A percentile compares a stretch with the other conserved stretches of the same genome.
phyloP scores from a whole-genome alignment of 2,329 filamentous ascomycete genomes.

The Bretziella fagacearum region DNA sequence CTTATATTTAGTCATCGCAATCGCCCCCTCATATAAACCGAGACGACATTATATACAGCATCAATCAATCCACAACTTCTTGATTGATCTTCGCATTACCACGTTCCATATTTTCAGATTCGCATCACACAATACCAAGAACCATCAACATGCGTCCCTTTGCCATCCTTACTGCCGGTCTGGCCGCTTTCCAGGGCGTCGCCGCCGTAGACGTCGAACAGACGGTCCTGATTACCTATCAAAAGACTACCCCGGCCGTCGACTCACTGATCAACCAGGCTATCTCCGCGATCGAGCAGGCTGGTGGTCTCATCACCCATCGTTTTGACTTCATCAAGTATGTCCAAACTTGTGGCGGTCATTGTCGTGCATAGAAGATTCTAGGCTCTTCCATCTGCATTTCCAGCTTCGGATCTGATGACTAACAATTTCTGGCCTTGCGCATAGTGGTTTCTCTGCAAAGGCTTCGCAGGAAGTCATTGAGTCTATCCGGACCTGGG shows the following conservation, averaged over 20 bases:
- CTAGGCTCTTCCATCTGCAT: too few species aligned
- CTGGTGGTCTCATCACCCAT: constrained; percentile 65
- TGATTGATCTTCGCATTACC: constrained; percentile 1
- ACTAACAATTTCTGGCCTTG: background rate
- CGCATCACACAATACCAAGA: background rate
- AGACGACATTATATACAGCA: too few species aligned
- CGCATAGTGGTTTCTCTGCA: constrained; percentile 60
- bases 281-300: constrained; percentile 50
- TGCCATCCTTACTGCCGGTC: constrained; percentile 33
- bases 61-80: background rate
- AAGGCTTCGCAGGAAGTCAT: constrained; percentile 54
- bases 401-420: background rate
- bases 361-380: too few species aligned
- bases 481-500: constrained; percentile 46
- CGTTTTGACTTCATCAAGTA: constrained; percentile 54
- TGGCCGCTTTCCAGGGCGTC: constrained; percentile 41
- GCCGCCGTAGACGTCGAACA: constrained; percentile 50
- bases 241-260: constrained; percentile 46
- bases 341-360: constrained; percentile 19
- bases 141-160: constrained; percentile 47
- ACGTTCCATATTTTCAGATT: background rate
- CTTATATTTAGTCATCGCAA: background rate
- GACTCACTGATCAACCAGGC: constrained; percentile 51
- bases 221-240: constrained; percentile 64
- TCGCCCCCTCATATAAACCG: too few species aligned